phyloP scores from a whole-genome alignment of 768 basidiomycete genomes.

The Porphyrellus cyaneotinctus region DNA sequence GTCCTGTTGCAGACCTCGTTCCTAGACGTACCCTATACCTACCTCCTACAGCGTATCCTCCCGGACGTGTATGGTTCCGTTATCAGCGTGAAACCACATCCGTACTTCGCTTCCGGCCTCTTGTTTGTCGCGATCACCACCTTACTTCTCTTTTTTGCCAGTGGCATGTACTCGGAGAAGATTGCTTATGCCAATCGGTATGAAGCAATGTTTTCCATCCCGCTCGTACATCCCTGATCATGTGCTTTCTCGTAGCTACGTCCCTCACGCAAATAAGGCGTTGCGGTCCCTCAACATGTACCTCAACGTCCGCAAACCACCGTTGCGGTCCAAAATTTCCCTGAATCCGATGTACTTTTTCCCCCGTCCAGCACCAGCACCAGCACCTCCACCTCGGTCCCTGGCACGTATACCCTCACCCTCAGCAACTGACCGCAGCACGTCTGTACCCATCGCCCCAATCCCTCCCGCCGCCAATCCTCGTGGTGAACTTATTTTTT shows the following conservation, averaged over 20 bases:
- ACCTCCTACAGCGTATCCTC: slow-evolving; percentile 43
- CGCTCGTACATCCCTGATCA: slow-evolving; percentile 15
- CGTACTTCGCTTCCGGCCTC: slow-evolving; percentile 74
- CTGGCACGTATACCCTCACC: slow-evolving; percentile 28
- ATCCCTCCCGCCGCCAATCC: slow-evolving; percentile 89
- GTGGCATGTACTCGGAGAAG: slow-evolving; percentile 94
- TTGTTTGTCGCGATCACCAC: slow-evolving; percentile 89
- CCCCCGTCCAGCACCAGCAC: slow-evolving; percentile 26
- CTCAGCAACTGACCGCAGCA: slow-evolving; percentile 37
- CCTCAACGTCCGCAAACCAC: slow-evolving; percentile 85
- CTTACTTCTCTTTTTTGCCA: slow-evolving; percentile 91
- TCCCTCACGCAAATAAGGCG: slow-evolving; percentile 91
- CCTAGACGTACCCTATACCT: slow-evolving; percentile 58
- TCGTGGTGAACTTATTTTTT: slow-evolving; percentile 95
- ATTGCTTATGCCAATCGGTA: slow-evolving; percentile 95
- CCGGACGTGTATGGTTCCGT: slow-evolving; percentile 47
- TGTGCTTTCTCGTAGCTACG: slow-evolving; percentile 59
- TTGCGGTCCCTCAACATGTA: slow-evolving; percentile 95
- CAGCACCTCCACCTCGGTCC: slow-evolving; percentile 20
- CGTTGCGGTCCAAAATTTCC: slow-evolving; percentile 57
- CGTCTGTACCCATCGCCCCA: slow-evolving; percentile 50
- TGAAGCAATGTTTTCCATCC: slow-evolving; percentile 28
- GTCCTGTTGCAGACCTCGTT: slow-evolving; percentile 68
- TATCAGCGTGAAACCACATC: slow-evolving; percentile 48
- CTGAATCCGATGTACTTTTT: slow-evolving; percentile 38